Conservation (phyloP, 2,329 filamentous ascomycete genomes). For the Lachnellula occidentalis region DNA sequence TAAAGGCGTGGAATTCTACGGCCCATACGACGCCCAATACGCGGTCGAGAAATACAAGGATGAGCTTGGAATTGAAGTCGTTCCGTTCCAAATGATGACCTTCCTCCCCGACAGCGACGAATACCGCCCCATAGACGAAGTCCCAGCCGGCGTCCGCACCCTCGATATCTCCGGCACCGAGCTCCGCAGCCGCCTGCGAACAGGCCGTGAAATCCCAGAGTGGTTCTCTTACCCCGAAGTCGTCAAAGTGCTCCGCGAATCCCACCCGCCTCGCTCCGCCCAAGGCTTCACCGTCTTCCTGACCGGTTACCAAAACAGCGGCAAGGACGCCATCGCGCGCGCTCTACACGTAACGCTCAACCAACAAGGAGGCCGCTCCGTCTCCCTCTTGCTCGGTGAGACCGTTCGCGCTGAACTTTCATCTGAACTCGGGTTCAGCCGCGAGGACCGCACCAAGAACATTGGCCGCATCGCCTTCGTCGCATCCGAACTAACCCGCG, state of each 20-base stretch:
- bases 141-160: slow-evolving; percentile 75
- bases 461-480: slow-evolving; percentile 96
- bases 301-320: slow-evolving; percentile 92
- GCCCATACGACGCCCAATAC: slow-evolving; percentile 94
- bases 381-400: slow-evolving; percentile 91
- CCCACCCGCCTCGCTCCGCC: slow-evolving; percentile 81
- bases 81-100: slow-evolving; percentile 99
- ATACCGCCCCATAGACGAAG: slow-evolving; percentile 90
- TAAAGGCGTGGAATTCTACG: slow-evolving; percentile 94
- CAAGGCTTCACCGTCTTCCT: slow-evolving; percentile 99
- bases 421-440: slow-evolving; percentile 90
- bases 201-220: slow-evolving; percentile 90
- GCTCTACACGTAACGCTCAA: slow-evolving; percentile 96
- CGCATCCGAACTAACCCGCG: slow-evolving; percentile 85
- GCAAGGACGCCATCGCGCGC: slow-evolving; percentile 94
- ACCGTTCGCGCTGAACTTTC: slow-evolving; percentile 91
- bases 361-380: slow-evolving; percentile 92
- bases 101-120: slow-evolving; percentile 97
- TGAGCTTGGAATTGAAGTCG: slow-evolving; percentile 97
- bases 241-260: slow-evolving; percentile 91
- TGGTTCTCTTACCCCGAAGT: slow-evolving; percentile 99
- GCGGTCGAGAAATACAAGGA: slow-evolving; percentile 94
- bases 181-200: slow-evolving; percentile 84
- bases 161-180: slow-evolving; percentile 85
- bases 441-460: slow-evolving; percentile 89